Conservation (phyloP, 2,329 filamentous ascomycete species). For the Scedosporium boydii region DNA sequence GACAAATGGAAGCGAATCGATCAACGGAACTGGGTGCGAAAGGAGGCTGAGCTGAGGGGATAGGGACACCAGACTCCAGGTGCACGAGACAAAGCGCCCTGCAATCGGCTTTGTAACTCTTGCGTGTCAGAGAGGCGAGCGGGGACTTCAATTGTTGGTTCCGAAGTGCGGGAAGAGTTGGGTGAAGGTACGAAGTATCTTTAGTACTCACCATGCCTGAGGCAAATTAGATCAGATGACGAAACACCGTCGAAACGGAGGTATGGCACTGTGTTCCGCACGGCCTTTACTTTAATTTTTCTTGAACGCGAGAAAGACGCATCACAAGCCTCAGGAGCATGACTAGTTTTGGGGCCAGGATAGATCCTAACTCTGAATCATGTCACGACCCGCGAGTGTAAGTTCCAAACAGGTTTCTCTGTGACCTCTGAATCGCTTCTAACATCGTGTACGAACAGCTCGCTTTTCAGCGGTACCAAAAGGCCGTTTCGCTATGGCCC, state of each 20-base stretch:
- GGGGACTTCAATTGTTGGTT: not conserved
- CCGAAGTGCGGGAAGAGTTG: not conserved
- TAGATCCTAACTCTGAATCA: conserved; percentile 7
- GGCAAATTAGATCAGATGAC: conserved; percentile 7
- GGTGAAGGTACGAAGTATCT: not conserved
- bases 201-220: not conserved
- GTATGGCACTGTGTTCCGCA: conserved; percentile 3
- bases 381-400: conserved; percentile 15
- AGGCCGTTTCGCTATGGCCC: conserved; percentile 50
- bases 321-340: not conserved
- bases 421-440: not conserved
- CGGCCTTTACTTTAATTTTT: not conserved
- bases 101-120: not conserved
- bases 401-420: not conserved
- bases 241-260: conserved; percentile 5
- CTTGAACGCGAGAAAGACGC: not conserved
- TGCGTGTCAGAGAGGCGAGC: not conserved
- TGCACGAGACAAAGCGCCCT: not conserved
- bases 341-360: not conserved
- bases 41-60: conserved; percentile 3
- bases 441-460: conserved; percentile 3
- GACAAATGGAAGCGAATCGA: conserved; percentile 10
- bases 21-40: conserved; percentile 3
- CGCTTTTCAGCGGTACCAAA: conserved; percentile 30
- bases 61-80: not conserved